Evolutionary conservation across 2,329 filamentous ascomycete species (phyloP).

Genomic region (Stachybotrys chartarum): DNA sequence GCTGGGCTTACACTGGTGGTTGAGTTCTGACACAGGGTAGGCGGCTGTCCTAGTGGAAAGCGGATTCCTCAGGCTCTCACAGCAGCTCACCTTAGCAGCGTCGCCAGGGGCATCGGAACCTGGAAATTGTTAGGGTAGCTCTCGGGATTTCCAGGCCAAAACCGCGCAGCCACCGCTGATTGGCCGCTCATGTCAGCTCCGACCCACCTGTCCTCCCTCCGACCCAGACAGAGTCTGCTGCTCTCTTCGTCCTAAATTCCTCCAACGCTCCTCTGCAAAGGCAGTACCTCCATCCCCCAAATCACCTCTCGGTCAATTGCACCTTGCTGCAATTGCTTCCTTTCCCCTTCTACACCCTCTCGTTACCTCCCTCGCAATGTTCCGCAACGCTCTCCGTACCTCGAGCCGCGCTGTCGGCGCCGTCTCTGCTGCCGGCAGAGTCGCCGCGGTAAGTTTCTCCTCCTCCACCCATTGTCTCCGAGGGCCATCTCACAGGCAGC

Average conservation of each 20-base stretch:
- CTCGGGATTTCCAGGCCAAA: conserved; percentile 32
- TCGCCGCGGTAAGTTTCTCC: conserved; percentile 79
- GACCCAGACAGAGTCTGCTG: conserved; percentile 28
- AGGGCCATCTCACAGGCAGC: conserved; percentile 36
- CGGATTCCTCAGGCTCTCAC: neutral
- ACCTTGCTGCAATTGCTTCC: conserved; percentile 55
- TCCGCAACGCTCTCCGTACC: conserved; percentile 97
- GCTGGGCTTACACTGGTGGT: neutral
- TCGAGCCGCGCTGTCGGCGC: conserved; percentile 91
- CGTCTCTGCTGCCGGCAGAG: conserved; percentile 85
- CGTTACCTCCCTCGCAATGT: conserved; percentile 63
- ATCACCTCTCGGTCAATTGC: conserved; percentile 59
- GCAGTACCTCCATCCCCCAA: conserved; percentile 43
- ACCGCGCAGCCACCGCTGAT: conserved; percentile 25
- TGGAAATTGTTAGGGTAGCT: conserved; percentile 29
- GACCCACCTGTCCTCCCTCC: conserved; percentile 31
- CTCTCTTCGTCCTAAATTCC: conserved; percentile 32
- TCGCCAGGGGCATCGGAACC: conserved; percentile 4
- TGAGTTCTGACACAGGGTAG: neutral
- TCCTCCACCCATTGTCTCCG: conserved; percentile 25
- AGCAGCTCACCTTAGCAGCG: neutral
- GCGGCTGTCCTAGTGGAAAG: neutral
- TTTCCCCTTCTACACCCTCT: conserved; percentile 42
- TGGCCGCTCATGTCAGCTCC: conserved; percentile 22
- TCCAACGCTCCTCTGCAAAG: conserved; percentile 38